phyloP scores from a whole-genome alignment of 2,329 filamentous ascomycete genomes.

The Blumeriella jaapii region DNA sequence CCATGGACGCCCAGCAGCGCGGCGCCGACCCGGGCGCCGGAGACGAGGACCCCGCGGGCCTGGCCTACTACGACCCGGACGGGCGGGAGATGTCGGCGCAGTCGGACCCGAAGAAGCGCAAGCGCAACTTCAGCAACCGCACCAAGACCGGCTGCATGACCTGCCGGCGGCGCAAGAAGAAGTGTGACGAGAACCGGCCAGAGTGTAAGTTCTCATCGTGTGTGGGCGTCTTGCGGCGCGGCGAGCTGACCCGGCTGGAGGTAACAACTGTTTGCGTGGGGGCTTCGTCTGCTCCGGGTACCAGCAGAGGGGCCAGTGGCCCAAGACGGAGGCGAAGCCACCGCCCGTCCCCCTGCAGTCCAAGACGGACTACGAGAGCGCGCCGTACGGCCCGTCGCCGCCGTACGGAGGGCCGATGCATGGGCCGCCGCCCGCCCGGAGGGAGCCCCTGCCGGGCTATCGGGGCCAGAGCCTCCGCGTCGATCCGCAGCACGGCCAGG shows the following conservation, averaged over 20 bases:
- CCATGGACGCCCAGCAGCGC: slow-evolving; percentile 27
- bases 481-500: slow-evolving; percentile 50
- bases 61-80: slow-evolving; percentile 26
- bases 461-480: slow-evolving; percentile 51
- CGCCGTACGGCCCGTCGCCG: slow-evolving; percentile 47
- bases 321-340: slow-evolving; percentile 62
- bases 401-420: slow-evolving; percentile 35
- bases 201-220: slow-evolving; percentile 54
- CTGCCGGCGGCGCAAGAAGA: slow-evolving; percentile 88
- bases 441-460: slow-evolving; percentile 47
- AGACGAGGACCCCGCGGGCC: slow-evolving; percentile 29
- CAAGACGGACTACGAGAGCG: slow-evolving; percentile 50
- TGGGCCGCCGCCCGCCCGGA: slow-evolving; percentile 30
- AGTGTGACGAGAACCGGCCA: slow-evolving; percentile 90
- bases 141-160: slow-evolving; percentile 95
- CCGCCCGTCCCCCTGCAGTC: slow-evolving; percentile 67
- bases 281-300: slow-evolving; percentile 90
- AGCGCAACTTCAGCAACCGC: slow-evolving; percentile 81
- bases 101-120: slow-evolving; percentile 56
- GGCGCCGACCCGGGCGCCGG: slow-evolving; percentile 29
- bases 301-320: slow-evolving; percentile 65
- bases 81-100: slow-evolving; percentile 32
- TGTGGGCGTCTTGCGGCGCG: background rate
- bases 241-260: slow-evolving; percentile 31
- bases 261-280: slow-evolving; percentile 81